Conservation (phyloP, 1,284 basidiomycete species). For the Boletus calvinii region DNA sequence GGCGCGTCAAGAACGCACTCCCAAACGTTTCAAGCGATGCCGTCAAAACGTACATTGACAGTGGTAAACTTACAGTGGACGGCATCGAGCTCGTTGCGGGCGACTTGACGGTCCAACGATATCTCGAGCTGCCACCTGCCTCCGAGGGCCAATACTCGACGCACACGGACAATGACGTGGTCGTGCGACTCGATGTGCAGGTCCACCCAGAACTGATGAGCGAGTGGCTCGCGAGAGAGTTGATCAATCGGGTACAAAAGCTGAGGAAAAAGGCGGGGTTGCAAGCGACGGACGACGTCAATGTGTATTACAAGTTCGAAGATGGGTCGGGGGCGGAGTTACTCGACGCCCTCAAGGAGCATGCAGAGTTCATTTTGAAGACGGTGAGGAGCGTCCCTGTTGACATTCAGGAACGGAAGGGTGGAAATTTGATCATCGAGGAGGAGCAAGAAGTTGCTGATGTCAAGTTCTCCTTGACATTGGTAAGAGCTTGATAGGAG, state of each 20-base stretch:
- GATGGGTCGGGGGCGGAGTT: constrained; percentile 67
- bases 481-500: constrained; percentile 43
- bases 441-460: constrained; percentile 90
- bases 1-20: constrained; percentile 86
- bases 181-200: constrained; percentile 88
- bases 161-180: constrained; percentile 93
- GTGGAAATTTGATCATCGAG: constrained; percentile 55
- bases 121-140: constrained; percentile 74
- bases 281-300: constrained; percentile 92
- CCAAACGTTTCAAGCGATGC: constrained; percentile 80
- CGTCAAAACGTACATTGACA: constrained; percentile 77
- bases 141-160: constrained; percentile 72
- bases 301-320: constrained; percentile 86
- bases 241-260: constrained; percentile 95
- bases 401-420: constrained; percentile 55
- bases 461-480: constrained; percentile 71
- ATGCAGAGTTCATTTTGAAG: constrained; percentile 74
- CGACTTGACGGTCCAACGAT: constrained; percentile 89
- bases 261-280: constrained; percentile 94
- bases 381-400: constrained; percentile 75
- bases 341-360: constrained; percentile 66
- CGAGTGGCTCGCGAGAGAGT: constrained; percentile 87
- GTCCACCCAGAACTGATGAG: constrained; percentile 84
- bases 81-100: constrained; percentile 89
- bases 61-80: constrained; percentile 82